A percentile compares a stretch with the other conserved stretches of the same genome.
Conservation (phyloP, 768 basidiomycete species). For the Mycena epipterygia region DNA sequence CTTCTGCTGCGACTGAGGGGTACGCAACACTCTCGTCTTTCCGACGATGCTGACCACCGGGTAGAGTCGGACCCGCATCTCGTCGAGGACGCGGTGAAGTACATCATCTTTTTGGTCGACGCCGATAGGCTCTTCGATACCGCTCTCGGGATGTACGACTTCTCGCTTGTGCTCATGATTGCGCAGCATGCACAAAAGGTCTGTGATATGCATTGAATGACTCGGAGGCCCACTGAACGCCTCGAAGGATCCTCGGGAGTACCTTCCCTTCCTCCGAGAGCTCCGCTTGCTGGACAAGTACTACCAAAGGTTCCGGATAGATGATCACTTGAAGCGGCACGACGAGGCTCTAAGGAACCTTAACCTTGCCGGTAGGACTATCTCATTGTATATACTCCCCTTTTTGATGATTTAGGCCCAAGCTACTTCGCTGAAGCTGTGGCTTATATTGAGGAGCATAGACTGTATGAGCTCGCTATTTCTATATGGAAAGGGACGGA, state of each 20-base stretch:
- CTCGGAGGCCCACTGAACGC: not conserved
- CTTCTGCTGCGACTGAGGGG: slow-evolving; percentile 85
- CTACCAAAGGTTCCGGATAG: slow-evolving; percentile 92
- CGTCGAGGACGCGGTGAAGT: slow-evolving; percentile 97
- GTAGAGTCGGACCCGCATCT: slow-evolving; percentile 73
- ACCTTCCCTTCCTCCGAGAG: slow-evolving; percentile 95
- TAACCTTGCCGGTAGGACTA: slow-evolving; percentile 71
- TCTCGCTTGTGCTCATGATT: slow-evolving; percentile 93
- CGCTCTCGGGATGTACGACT: slow-evolving; percentile 99
- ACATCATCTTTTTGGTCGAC: slow-evolving; percentile 97
- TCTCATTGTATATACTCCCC: slow-evolving; percentile 7
- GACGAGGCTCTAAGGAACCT: slow-evolving; percentile 83
- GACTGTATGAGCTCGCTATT: slow-evolving; percentile 81
- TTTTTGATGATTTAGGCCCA: slow-evolving; percentile 57
- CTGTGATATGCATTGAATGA: not conserved
- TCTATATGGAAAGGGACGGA: slow-evolving; percentile 79
- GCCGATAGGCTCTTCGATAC: slow-evolving; percentile 93
- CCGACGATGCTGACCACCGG: slow-evolving; percentile 26
- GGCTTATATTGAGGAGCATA: slow-evolving; percentile 83
- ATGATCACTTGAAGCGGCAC: slow-evolving; percentile 88
- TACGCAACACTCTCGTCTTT: slow-evolving; percentile 47
- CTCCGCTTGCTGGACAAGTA: slow-evolving; percentile 82
- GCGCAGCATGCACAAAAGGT: slow-evolving; percentile 99
- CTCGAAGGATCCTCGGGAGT: slow-evolving; percentile 93
- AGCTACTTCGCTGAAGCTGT: slow-evolving; percentile 85